These are phyloP conservation scores for Setaria italica DNA, from an alignment of 202 grass and related monocot species.

Conservation along the genomic window DNA sequence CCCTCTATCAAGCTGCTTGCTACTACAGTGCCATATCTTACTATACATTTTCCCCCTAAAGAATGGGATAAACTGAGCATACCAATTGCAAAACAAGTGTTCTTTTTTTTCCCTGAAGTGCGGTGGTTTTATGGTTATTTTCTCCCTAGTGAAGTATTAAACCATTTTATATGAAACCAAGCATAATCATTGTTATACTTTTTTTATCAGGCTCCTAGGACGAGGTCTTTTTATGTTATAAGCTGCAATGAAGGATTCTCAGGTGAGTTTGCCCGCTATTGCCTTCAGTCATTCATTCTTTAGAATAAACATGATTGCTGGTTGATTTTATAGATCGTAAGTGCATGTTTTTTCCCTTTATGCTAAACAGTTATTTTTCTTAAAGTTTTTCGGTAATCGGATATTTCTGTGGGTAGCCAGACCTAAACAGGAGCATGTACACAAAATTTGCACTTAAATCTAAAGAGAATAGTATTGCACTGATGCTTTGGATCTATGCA, in stretches of 20 bases:
- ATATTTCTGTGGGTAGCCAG: background rate
- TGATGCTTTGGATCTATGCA: background rate
- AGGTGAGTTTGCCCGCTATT: conserved; percentile 47
- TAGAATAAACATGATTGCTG: background rate
- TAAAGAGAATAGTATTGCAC: background rate
- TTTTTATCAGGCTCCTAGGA: conserved; percentile 38
- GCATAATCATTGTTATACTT: conserved; percentile 31
- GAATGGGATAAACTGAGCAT: too few species aligned
- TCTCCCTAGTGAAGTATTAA: background rate
- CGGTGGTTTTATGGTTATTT: background rate
- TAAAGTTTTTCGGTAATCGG: background rate
- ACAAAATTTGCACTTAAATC: conserved; percentile 25
- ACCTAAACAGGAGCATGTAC: background rate
- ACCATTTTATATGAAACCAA: background rate
- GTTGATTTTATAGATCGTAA: conserved; percentile 15
- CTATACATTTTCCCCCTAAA: too few species aligned
- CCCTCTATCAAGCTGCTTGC: too few species aligned
- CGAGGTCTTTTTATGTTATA: conserved; percentile 42
- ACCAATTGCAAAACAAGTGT: too few species aligned
- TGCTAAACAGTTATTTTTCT: conserved; percentile 4
- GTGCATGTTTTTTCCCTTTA: background rate
- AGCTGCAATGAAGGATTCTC: conserved; percentile 62
- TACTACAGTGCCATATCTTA: too few species aligned
- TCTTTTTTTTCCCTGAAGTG: too few species aligned
- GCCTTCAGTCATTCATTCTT: background rate